Evolutionary conservation across 306 rosid genomes (phyloP).

Genomic region (Delonix regia): DNA sequence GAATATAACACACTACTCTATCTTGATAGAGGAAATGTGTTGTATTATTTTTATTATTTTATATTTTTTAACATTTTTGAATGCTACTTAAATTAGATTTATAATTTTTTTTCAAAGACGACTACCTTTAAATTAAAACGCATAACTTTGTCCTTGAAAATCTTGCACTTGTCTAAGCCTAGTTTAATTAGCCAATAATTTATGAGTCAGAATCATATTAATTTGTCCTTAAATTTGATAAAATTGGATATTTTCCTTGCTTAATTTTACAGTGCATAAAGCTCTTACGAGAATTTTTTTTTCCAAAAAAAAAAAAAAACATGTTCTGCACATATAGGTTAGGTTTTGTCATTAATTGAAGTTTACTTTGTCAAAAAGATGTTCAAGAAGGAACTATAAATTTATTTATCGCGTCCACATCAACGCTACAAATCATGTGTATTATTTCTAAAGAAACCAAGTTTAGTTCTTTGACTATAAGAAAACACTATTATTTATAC

Average conservation of each 20-base stretch:
- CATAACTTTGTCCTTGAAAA: too few relatives aligned
- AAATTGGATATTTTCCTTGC: background rate
- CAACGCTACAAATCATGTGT: background rate
- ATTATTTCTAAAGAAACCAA: background rate
- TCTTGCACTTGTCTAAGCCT: background rate
- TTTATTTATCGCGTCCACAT: background rate
- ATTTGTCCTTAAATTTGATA: too few relatives aligned
- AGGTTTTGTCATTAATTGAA: background rate
- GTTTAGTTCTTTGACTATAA: conserved; percentile 9
- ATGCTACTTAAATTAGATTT: too few relatives aligned
- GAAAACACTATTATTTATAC: background rate
- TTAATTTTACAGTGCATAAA: background rate
- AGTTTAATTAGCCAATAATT: background rate
- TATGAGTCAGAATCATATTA: too few relatives aligned
- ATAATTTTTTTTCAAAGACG: too few relatives aligned
- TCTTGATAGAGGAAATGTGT: too few relatives aligned
- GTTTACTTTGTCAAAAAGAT: background rate
- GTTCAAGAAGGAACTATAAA: background rate
- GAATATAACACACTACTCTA: too few relatives aligned
- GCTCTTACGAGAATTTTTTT: background rate
- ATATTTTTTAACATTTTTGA: too few relatives aligned
- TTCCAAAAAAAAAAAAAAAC: too few relatives aligned
- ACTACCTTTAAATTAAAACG: too few relatives aligned
- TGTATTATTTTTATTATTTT: too few relatives aligned
- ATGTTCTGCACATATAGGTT: too few relatives aligned